Conservation (phyloP, 2,329 filamentous ascomycete genomes). For the Colletotrichum caudatum region DNA sequence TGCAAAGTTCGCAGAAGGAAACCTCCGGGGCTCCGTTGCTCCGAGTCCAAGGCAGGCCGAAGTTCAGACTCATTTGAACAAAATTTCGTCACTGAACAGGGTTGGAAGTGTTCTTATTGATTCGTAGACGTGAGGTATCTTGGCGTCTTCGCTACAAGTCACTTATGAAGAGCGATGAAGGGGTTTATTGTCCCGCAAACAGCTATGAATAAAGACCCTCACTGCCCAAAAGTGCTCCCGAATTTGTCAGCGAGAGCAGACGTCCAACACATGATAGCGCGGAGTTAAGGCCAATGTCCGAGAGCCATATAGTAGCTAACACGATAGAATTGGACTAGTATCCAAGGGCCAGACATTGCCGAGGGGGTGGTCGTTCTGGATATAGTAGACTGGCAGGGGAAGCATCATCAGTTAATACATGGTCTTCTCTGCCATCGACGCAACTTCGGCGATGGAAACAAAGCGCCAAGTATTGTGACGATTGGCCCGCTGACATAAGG, state of each 20-base stretch:
- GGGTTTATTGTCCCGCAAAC: background rate
- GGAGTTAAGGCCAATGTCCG: background rate
- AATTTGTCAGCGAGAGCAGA: background rate
- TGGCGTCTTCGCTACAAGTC: background rate
- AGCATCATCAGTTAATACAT: background rate
- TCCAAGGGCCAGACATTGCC: background rate
- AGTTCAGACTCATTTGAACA: background rate
- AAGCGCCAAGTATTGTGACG: background rate
- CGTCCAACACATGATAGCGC: background rate
- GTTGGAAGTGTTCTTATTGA: background rate
- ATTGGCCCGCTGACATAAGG: background rate
- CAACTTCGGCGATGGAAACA: background rate
- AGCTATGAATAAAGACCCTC: background rate
- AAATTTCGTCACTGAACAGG: background rate
- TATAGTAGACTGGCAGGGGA: background rate
- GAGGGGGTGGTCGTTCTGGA: too few relatives aligned
- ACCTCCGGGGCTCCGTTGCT: background rate
- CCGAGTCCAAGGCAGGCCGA: background rate
- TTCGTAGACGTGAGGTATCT: background rate
- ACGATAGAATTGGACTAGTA: background rate
- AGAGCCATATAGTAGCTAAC: background rate
- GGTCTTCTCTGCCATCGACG: background rate
- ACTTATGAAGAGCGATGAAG: background rate
- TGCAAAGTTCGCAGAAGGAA: slow-evolving; percentile 29
- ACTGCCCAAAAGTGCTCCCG: background rate